Evolutionary conservation across 1,284 basidiomycete species (phyloP).

Genomic region (Phellopilus nigrolimitatus): DNA sequence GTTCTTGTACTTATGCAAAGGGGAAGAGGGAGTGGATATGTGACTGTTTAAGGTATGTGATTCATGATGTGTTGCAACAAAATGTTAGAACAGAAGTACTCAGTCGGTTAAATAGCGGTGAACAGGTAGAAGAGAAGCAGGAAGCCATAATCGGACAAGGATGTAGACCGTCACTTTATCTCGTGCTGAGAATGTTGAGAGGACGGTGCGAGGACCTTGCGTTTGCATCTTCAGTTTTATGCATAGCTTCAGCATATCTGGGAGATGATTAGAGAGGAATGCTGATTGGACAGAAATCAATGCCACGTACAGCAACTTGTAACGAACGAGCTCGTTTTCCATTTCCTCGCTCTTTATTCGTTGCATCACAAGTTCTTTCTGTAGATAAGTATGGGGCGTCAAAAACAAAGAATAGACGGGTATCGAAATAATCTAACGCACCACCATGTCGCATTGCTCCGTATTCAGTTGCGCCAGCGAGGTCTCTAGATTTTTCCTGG

Average conservation of each 20-base stretch:
- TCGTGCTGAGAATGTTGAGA: slow-evolving; percentile 37
- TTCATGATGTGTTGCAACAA: neutral
- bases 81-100: too few relatives aligned
- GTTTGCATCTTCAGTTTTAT: slow-evolving; percentile 76
- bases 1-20: too few relatives aligned
- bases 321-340: slow-evolving; percentile 86
- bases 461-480: slow-evolving; percentile 74
- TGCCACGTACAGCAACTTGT: slow-evolving; percentile 76
- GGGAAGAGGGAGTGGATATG: too few relatives aligned
- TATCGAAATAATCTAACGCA: slow-evolving; percentile 32
- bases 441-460: slow-evolving; percentile 74
- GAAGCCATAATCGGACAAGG: too few relatives aligned
- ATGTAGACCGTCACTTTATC: too few relatives aligned
- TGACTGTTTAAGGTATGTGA: too few relatives aligned
- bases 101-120: neutral
- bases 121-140: too few relatives aligned
- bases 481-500: slow-evolving; percentile 75
- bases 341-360: slow-evolving; percentile 86
- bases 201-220: slow-evolving; percentile 69
- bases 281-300: neutral
- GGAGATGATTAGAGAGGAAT: slow-evolving; percentile 40
- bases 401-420: neutral
- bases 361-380: slow-evolving; percentile 87
- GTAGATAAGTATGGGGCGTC: slow-evolving; percentile 22
- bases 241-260: slow-evolving; percentile 88